Conservation (phyloP, 495 filamentous ascomycete genomes). For the Lasiosphaeris hirsuta region DNA sequence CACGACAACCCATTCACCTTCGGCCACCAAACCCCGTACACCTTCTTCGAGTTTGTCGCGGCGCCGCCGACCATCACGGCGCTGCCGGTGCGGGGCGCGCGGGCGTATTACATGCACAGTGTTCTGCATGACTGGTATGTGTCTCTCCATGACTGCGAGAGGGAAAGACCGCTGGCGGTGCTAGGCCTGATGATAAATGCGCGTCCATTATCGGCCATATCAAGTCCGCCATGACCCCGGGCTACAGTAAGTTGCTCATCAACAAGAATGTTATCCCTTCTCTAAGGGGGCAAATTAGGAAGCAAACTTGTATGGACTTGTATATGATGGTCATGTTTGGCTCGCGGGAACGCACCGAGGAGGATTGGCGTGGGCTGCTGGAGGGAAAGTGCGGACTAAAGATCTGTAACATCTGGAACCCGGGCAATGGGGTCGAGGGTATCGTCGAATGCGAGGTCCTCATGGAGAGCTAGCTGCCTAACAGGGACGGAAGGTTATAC, state of each 20-base stretch:
- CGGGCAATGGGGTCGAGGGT: slow-evolving; percentile 34
- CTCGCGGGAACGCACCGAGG: slow-evolving; percentile 28
- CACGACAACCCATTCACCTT: slow-evolving; percentile 30
- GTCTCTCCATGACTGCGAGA: too few species aligned
- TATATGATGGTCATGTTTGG: slow-evolving; percentile 25
- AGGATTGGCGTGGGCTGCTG: slow-evolving; percentile 24
- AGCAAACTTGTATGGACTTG: slow-evolving; percentile 40
- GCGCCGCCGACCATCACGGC: slow-evolving; percentile 22
- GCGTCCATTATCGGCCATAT: slow-evolving; percentile 36
- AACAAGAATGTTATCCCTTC: slow-evolving; percentile 52
- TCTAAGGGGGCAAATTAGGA: slow-evolving; percentile 35
- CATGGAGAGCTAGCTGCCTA: too few species aligned
- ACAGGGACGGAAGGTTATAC: too few species aligned
- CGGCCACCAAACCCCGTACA: slow-evolving; percentile 27
- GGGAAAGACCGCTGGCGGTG: too few species aligned
- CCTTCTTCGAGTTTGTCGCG: slow-evolving; percentile 29
- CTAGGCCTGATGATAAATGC: slow-evolving; percentile 36
- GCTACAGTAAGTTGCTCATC: slow-evolving; percentile 47
- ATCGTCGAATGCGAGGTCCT: slow-evolving; percentile 41
- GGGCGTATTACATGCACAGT: slow-evolving; percentile 44
- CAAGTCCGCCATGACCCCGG: slow-evolving; percentile 39
- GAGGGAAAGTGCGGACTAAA: slow-evolving; percentile 34
- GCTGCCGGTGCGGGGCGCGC: slow-evolving; percentile 44
- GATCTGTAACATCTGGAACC: slow-evolving; percentile 35
- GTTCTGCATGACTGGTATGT: slow-evolving; percentile 44